Percentiles rank a stretch among this genome's conserved stretches.
Conservation (phyloP, 768 basidiomycete genomes). For the Gloeophyllum trabeum region DNA sequence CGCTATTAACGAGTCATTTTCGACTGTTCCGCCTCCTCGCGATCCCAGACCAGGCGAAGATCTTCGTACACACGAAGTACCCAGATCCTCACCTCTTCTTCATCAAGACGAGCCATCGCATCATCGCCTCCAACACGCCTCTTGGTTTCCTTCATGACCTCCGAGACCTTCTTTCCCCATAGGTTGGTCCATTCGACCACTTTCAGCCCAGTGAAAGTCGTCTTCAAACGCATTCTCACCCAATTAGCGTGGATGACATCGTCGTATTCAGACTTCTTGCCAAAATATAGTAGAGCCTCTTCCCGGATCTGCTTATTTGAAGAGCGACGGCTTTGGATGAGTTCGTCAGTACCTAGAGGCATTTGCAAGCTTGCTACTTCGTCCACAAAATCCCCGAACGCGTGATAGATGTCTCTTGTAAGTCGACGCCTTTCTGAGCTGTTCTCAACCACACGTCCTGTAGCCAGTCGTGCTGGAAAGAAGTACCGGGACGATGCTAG, state of each 20-base stretch:
- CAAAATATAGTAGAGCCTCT: conserved; percentile 41
- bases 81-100: conserved; percentile 6
- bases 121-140: conserved; percentile 28
- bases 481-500: conserved; percentile 42
- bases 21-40: no score
- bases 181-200: conserved; percentile 47
- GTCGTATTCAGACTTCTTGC: conserved; percentile 38
- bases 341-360: background rate
- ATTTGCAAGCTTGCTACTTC: conserved; percentile 1
- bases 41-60: background rate
- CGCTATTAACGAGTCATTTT: no score
- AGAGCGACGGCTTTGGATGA: background rate
- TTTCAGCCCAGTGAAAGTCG: conserved; percentile 33
- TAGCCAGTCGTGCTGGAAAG: conserved; percentile 24
- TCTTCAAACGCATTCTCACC: conserved; percentile 24
- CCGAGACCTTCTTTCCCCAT: conserved; percentile 33
- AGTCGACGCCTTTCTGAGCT: background rate
- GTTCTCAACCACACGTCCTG: background rate
- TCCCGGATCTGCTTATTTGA: conserved; percentile 12
- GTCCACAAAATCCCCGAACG: conserved; percentile 6
- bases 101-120: conserved; percentile 18
- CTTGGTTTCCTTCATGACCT: conserved; percentile 41
- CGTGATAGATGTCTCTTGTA: conserved; percentile 7
- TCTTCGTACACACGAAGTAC: conserved; percentile 7
- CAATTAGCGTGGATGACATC: conserved; percentile 17